These are phyloP conservation scores for Phytopythium boreale DNA, from an alignment of 352 stramenopile species.

Conservation along the genomic window DNA sequence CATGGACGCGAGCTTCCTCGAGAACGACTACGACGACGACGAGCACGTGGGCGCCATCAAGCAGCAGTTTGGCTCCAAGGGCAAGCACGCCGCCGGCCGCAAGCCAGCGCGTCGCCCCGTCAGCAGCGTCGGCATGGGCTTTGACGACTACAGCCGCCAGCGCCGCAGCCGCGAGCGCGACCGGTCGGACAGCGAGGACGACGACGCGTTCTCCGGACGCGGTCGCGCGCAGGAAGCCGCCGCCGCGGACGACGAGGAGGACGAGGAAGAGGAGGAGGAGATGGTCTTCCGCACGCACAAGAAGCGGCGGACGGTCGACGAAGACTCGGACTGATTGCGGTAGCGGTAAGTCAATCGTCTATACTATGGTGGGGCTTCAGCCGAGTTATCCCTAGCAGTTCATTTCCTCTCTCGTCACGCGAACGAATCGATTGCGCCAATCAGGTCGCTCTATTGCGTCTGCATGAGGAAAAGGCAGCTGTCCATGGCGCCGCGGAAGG, in stretches of 20 bases:
- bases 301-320: conserved; percentile 80
- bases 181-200: conserved; percentile 71
- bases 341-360: not conserved
- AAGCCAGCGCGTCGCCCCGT: conserved; percentile 30
- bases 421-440: not conserved
- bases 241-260: conserved; percentile 58
- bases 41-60: conserved; percentile 85
- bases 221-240: conserved; percentile 15
- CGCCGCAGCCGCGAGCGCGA: conserved; percentile 42
- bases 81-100: conserved; percentile 29
- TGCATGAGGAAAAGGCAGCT: conserved; percentile 75
- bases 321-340: conserved; percentile 85
- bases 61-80: conserved; percentile 68
- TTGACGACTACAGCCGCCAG: conserved; percentile 72
- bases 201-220: conserved; percentile 17
- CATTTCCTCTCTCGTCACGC: not conserved
- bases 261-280: conserved; percentile 77
- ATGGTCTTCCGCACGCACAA: conserved; percentile 69
- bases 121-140: conserved; percentile 58
- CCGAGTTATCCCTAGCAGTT: not conserved
- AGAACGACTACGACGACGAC: conserved; percentile 86
- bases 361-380: not conserved
- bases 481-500: conserved; percentile 66
- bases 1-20: conserved; percentile 83
- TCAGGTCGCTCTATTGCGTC: conserved; percentile 30